A percentile compares a stretch with the other conserved stretches of the same genome.
Evolutionary conservation across 805 yeast species (phyloP).

Genomic region (Saccharomycopsis synnaedendra): DNA sequence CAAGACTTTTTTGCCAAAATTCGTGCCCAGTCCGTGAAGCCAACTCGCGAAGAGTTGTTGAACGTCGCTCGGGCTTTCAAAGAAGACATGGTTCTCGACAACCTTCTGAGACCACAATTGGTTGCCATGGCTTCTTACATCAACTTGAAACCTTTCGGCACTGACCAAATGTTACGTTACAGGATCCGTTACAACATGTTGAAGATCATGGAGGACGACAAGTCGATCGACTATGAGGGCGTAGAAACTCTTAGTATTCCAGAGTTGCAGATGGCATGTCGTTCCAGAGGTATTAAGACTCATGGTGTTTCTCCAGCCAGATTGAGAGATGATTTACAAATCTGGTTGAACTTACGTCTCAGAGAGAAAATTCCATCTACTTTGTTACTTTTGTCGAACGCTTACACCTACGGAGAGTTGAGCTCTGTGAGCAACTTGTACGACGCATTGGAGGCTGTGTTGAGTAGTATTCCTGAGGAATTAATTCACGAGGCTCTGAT

Average conservation of each 20-base stretch:
- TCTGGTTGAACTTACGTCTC: slow-evolving; percentile 85
- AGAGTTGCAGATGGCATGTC: slow-evolving; percentile 83
- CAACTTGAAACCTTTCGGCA: slow-evolving; percentile 85
- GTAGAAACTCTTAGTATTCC: slow-evolving; percentile 67
- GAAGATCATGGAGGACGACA: slow-evolving; percentile 86
- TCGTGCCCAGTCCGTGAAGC: slow-evolving; percentile 47
- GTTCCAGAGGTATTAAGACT: slow-evolving; percentile 85
- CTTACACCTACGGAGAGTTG: slow-evolving; percentile 74
- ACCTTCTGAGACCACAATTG: slow-evolving; percentile 80
- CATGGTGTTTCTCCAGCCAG: slow-evolving; percentile 69
- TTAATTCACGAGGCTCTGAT: slow-evolving; percentile 91
- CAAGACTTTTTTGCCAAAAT: slow-evolving; percentile 68
- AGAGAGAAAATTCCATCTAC: slow-evolving; percentile 90
- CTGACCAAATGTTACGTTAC: slow-evolving; percentile 84
- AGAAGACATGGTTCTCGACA: slow-evolving; percentile 88
- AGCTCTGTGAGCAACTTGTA: slow-evolving; percentile 49
- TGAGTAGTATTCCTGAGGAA: slow-evolving; percentile 87
- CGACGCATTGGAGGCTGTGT: slow-evolving; percentile 80
- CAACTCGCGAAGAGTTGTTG: slow-evolving; percentile 59
- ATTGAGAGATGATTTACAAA: slow-evolving; percentile 68
- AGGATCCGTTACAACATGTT: slow-evolving; percentile 86
- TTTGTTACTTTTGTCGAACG: slow-evolving; percentile 71
- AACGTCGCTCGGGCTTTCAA: slow-evolving; percentile 84
- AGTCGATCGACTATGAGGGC: slow-evolving; percentile 88
- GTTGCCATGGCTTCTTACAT: slow-evolving; percentile 90